Evolutionary conservation across 2,329 filamentous ascomycete species (phyloP).

Genomic region (Harringtonia aguacate): DNA sequence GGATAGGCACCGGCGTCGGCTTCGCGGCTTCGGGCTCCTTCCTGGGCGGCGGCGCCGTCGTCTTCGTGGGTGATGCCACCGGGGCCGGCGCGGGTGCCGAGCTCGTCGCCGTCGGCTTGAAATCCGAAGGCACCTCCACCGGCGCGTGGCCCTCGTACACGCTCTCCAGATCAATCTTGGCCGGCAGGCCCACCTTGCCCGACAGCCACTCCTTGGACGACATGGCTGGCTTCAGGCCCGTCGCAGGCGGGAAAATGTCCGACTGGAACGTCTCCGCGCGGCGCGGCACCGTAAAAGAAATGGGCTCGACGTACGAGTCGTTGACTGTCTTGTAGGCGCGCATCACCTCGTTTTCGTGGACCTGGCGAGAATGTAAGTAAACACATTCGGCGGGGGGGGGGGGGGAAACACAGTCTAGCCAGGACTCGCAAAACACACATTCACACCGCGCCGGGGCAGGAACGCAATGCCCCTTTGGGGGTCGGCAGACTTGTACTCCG

Average conservation of each 20-base stretch:
- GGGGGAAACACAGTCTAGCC: too few species aligned
- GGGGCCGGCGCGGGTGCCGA: constrained; percentile 31
- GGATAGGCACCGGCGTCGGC: constrained; percentile 21
- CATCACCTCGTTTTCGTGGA: constrained; percentile 94
- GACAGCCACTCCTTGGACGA: constrained; percentile 73
- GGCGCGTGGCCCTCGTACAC: constrained; percentile 77
- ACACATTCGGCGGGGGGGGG: not conserved
- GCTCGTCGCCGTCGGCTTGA: constrained; percentile 42
- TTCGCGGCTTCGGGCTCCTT: constrained; percentile 36
- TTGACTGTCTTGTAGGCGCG: constrained; percentile 96
- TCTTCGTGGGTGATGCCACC: constrained; percentile 29
- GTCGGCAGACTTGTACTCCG: constrained; percentile 93
- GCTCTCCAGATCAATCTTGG: constrained; percentile 90
- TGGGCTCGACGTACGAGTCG: constrained; percentile 86
- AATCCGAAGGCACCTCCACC: constrained; percentile 63
- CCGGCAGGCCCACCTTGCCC: constrained; percentile 72
- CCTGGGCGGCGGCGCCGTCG: constrained; percentile 22
- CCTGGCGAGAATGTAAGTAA: constrained; percentile 26
- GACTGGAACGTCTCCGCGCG: constrained; percentile 92
- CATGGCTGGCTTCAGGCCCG: constrained; percentile 70
- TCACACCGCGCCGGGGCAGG: constrained; percentile 87
- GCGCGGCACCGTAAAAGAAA: constrained; percentile 93
- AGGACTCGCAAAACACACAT: constrained; percentile 35
- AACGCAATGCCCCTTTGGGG: constrained; percentile 93
- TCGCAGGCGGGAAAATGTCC: constrained; percentile 87